Evolutionary conservation across 148 eudicot species (phyloP), one percentile per base, ranked within the genome.

Genomic region (Polygonum maritimum): DNA sequence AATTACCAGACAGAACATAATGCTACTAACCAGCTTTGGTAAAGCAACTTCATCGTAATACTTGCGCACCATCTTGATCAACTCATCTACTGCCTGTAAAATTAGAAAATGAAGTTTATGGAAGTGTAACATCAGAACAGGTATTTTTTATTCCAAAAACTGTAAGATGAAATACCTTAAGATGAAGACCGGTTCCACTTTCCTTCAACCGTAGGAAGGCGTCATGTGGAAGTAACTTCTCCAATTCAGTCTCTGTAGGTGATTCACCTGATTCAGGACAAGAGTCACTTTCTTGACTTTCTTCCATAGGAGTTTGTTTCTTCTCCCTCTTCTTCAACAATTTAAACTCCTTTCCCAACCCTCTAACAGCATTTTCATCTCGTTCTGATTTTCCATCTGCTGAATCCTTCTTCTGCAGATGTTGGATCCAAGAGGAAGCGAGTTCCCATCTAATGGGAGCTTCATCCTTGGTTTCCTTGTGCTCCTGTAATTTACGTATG

Each of bases 351-450:
- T 89, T 88, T 71, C 99, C 99, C 75, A 96, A 84, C 74, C 99
- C 99, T 84, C 85, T 96, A 60, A 96, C 91, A 47, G 84, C 85
- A 67, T 80, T 85, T 33, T 78, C 81, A 26, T 78, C 83, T 49
- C 49, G 89, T 83, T 82, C 84, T 39, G 88, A 71, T 80, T 69
- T 76, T 47, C 82, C 80, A 55, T 85, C 86, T 22, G 78, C 73
- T 3, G 85, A 76, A 73, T 80, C 78, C 78, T 96, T 96, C 88
- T 92, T 92, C 83, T 91, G 99, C 78, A 96, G 81, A 87, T 96
- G 91, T 78, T 96, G 97, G 45, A 96, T 80, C 99, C 98, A 96
- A 81, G 97, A 92, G 67, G 99, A 96, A 86, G 93, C 94, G 57
- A 96, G 93, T 83, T 96, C 99, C 99, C 99, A 96, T 87, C 99